Percentiles rank a stretch among this genome's conserved stretches.
These are phyloP conservation scores for Biscogniauxia sp. DNA, from an alignment of 2,329 filamentous ascomycete species.

Conservation along the genomic window DNA sequence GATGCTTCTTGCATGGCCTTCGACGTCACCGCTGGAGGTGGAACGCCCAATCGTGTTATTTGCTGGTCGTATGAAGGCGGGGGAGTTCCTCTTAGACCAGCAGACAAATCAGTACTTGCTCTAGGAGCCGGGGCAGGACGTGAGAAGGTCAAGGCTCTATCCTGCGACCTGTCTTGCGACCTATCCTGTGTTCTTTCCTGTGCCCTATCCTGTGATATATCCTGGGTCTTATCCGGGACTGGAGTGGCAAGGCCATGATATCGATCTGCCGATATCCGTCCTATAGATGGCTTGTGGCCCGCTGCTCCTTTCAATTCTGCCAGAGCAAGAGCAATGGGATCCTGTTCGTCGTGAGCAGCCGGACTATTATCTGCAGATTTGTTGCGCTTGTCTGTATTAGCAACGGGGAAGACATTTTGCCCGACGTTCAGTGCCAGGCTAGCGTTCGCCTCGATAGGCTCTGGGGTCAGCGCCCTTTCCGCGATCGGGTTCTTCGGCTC, in stretches of 20 bases:
- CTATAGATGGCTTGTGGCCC: conserved; percentile 72
- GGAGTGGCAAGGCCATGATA: conserved; percentile 94
- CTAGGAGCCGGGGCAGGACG: conserved; percentile 41
- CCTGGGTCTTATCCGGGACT: conserved; percentile 47
- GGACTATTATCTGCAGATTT: conserved; percentile 38
- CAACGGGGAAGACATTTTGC: conserved; percentile 93
- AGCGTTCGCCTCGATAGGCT: conserved; percentile 86
- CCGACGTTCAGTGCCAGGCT: conserved; percentile 92
- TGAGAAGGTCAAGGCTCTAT: conserved; percentile 36
- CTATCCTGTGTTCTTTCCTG: background rate
- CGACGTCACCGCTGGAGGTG: conserved; percentile 87
- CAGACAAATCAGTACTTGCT: conserved; percentile 43
- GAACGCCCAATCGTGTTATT: conserved; percentile 78
- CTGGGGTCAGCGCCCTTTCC: conserved; percentile 61
- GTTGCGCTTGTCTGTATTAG: conserved; percentile 66
- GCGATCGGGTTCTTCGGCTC: conserved; percentile 37
- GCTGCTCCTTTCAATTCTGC: conserved; percentile 86
- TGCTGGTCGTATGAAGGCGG: conserved; percentile 83
- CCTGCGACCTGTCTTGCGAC: conserved; percentile 1
- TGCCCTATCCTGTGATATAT: conserved; percentile 13
- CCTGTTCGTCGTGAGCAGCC: conserved; percentile 59
- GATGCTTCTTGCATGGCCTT: conserved; percentile 95
- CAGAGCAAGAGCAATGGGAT: conserved; percentile 88
- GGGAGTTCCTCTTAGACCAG: conserved; percentile 69
- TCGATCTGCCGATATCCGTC: conserved; percentile 89